Evolutionary conservation across 352 stramenopile species (phyloP).

Genomic region (Phytophthora hybrid): DNA sequence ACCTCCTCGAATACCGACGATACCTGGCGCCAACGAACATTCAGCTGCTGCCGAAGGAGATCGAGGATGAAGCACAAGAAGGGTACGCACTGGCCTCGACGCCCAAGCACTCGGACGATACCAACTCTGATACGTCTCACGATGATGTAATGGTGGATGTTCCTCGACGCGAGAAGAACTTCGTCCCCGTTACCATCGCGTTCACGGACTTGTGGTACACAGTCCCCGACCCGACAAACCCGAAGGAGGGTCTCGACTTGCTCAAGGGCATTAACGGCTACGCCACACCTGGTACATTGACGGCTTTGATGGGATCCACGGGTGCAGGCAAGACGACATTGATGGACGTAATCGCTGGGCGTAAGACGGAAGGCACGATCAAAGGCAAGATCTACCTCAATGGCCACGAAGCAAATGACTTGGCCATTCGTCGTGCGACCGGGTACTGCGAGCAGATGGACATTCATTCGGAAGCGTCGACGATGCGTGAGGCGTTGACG

Average conservation of each 20-base stretch:
- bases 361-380: slow-evolving; percentile 57
- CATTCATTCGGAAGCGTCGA: slow-evolving; percentile 84
- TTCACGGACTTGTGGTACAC: slow-evolving; percentile 30
- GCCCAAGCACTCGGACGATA: slow-evolving; percentile 10
- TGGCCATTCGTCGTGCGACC: slow-evolving; percentile 47
- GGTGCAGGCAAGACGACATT: slow-evolving; percentile 61
- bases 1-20: slow-evolving; percentile 39
- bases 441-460: slow-evolving; percentile 83
- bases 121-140: slow-evolving; percentile 12
- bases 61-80: slow-evolving; percentile 5
- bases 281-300: slow-evolving; percentile 75
- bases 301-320: slow-evolving; percentile 83
- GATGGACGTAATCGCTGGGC: slow-evolving; percentile 28
- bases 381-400: slow-evolving; percentile 59
- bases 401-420: slow-evolving; percentile 38
- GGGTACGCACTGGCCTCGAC: slow-evolving; percentile 11
- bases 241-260: slow-evolving; percentile 46
- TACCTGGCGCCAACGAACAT: slow-evolving; percentile 22
- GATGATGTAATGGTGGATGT: slow-evolving; percentile 7
- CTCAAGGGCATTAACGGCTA: slow-evolving; percentile 50
- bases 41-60: slow-evolving; percentile 6
- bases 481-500: slow-evolving; percentile 83
- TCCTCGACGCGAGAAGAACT: slow-evolving; percentile 3
- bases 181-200: neutral
- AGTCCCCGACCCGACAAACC: slow-evolving; percentile 37